A percentile compares a stretch with the other conserved stretches of the same genome.
Evolutionary conservation across 1,284 basidiomycete genomes (phyloP).

Genomic region (Heterobasidion parviporum): DNA sequence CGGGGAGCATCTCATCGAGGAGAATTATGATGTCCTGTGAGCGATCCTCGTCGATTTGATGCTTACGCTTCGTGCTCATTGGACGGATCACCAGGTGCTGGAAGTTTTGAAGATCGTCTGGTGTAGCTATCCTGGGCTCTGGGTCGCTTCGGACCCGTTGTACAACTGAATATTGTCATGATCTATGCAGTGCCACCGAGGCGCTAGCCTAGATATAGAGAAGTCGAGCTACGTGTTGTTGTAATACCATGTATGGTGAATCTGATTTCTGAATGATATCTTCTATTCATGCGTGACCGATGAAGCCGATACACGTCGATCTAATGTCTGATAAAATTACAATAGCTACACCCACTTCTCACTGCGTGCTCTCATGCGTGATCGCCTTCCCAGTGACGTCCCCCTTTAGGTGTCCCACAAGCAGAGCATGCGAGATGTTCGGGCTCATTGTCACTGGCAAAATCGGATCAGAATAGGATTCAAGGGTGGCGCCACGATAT

Average conservation of each 20-base stretch:
- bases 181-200: too few species aligned
- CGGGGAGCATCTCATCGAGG: constrained; percentile 33
- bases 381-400: constrained; percentile 13
- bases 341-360: too few species aligned
- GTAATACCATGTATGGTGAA: background rate
- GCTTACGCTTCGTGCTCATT: background rate
- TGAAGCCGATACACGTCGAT: too few species aligned
- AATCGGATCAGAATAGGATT: background rate
- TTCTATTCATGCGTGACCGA: too few species aligned
- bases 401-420: constrained; percentile 31
- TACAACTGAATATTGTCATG: too few species aligned
- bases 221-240: background rate
- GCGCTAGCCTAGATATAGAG: background rate
- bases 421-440: constrained; percentile 43
- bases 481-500: constrained; percentile 4
- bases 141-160: too few species aligned
- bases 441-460: constrained; percentile 36
- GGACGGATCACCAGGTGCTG: constrained; percentile 18
- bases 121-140: too few species aligned
- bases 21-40: constrained; percentile 53
- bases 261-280: too few species aligned
- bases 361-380: background rate
- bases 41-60: constrained; percentile 13
- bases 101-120: constrained; percentile 11
- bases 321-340: too few species aligned